Base-by-base conservation (phyloP, 2,329 filamentous ascomycete genomes). In the Thielaviopsis punctulata region DNA sequence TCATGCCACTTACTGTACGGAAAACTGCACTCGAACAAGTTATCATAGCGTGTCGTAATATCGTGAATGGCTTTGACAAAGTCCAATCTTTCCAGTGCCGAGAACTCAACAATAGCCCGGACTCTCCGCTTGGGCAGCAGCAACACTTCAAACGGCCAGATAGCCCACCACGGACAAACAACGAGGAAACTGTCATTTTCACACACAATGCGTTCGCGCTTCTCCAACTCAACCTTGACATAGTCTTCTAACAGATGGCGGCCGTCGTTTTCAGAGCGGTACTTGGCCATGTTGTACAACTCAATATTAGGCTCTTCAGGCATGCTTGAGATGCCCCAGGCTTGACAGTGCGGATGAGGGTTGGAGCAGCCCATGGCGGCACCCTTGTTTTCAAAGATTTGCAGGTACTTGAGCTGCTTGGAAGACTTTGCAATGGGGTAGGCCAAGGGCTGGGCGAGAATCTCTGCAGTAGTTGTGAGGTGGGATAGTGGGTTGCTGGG, bases 351-450 rank as follows among this genome's bases (percentile, higher is more conserved):
- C 0, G 92, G 92, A 65, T 98, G 92, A 1, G 92, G 92, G 65
- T 98, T 98, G 1, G 90, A 96, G 71, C 92, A 98, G 49, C 92
- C 92, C 92, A 98, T 98, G 10, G 90, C 87, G 1, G 85, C 80
- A 49, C 92, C 92, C 69, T 98, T 98, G 72, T 98, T 98, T 69
- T 98, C 92, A 57, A 98, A 98, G 58, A 98, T 96, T 64, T 98
- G 92, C 89, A 98, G 95, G 69, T 94, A 96, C 51, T 84, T 79
- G 3, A 57, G 54, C 33, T 57, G 56, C 8, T 36, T 22, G 8
- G 46, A 23, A 1, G 56, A 18, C 22, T 27, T 49, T 24, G 69
- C 67, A 7, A 68, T 59, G 18, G 75, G 63, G 22, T 63, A 56
- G 53, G 62, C 63, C 54, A 68, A 63, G 4, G 62, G 59, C 63